Conservation (phyloP, 768 basidiomycete genomes). For the Boletus coccyginus region DNA sequence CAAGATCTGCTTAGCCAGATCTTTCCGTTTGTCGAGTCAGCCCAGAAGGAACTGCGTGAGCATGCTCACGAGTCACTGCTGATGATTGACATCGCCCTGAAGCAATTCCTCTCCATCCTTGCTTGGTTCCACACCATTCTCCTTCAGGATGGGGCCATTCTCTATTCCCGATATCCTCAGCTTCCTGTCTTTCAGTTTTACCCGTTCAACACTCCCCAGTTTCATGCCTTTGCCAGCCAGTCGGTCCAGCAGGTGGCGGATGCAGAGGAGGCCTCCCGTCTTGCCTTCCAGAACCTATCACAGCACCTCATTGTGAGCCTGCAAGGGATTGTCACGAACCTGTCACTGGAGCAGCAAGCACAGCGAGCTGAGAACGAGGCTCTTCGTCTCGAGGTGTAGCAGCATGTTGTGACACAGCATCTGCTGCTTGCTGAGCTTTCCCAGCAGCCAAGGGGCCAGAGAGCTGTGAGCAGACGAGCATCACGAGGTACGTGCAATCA, state of each 20-base stretch:
- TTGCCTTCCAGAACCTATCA: slow-evolving; percentile 26
- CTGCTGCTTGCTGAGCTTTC: neutral
- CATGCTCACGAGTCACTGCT: neutral
- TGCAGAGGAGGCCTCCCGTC: slow-evolving; percentile 9
- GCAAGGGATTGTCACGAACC: too few species aligned
- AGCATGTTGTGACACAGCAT: neutral
- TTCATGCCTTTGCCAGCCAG: too few species aligned
- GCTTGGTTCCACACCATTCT: slow-evolving; percentile 25
- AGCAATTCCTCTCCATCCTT: slow-evolving; percentile 28
- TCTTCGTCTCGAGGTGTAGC: neutral
- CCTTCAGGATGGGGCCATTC: slow-evolving; percentile 35
- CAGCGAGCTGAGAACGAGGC: too few species aligned
- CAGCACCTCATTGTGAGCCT: neutral
- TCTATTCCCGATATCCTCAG: slow-evolving; percentile 20
- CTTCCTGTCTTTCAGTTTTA: slow-evolving; percentile 22
- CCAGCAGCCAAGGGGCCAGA: too few species aligned
- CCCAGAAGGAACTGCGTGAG: neutral
- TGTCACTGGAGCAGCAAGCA: too few species aligned
- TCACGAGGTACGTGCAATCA: too few species aligned
- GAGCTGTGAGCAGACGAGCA: too few species aligned
- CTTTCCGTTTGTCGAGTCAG: slow-evolving; percentile 4
- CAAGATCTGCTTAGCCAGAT: too few species aligned
- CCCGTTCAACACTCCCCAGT: slow-evolving; percentile 24
- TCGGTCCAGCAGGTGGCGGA: slow-evolving; percentile 11
- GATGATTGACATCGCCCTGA: slow-evolving; percentile 19